phyloP scores from a whole-genome alignment of 306 rosid species.

The Pueraria montana region DNA sequence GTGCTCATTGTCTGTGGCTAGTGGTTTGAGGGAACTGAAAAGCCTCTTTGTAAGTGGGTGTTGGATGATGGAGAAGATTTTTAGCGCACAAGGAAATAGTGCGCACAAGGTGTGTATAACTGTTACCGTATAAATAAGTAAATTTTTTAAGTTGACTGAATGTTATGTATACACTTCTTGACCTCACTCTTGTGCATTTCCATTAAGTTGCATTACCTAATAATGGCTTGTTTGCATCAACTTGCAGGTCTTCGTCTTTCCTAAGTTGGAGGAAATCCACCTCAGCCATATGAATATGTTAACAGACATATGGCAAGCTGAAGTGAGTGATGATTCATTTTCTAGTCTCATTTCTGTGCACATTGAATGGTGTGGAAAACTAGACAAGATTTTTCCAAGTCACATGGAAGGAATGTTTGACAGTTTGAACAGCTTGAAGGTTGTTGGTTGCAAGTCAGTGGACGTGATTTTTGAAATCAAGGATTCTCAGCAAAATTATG shows the following conservation, averaged over 20 bases:
- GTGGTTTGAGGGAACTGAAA: constrained; percentile 41
- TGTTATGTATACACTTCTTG: not conserved
- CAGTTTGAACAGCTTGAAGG: not conserved
- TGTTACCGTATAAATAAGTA: not conserved
- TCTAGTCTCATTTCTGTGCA: not conserved
- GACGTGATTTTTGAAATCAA: constrained; percentile 36
- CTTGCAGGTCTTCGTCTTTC: constrained; percentile 10
- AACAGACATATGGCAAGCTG: constrained; percentile 19
- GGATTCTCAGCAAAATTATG: not conserved
- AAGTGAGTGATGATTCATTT: constrained; percentile 5
- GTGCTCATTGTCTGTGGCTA: constrained; percentile 37
- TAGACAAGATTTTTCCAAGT: constrained; percentile 27
- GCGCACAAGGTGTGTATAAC: not conserved
- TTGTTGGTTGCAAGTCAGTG: not conserved
- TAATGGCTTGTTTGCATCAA: not conserved
- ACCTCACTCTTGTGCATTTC: not conserved
- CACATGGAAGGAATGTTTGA: constrained; percentile 3
- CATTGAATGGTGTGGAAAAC: not conserved
- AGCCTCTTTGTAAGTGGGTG: constrained; percentile 40
- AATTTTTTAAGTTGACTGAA: not conserved
- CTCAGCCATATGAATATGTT: not conserved
- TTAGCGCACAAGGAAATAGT: not conserved
- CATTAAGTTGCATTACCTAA: too few relatives aligned
- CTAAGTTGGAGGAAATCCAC: constrained; percentile 32
- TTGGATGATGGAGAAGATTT: constrained; percentile 38